Evolutionary conservation across 1,139 yeast species (phyloP).

Genomic region (Geotrichum candidum): DNA sequence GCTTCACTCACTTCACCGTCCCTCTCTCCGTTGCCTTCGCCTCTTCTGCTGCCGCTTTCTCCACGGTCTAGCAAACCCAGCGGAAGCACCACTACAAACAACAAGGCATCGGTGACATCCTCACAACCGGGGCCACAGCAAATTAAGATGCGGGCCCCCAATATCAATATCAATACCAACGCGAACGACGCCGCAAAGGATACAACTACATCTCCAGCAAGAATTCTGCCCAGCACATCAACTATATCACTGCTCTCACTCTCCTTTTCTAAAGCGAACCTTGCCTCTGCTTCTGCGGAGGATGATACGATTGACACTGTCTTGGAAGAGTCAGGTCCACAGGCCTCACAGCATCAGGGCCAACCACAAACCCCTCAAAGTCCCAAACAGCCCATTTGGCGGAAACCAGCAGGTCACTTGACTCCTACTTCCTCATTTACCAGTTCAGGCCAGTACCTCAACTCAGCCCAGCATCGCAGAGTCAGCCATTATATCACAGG

Average conservation of each 20-base stretch:
- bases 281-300: background rate
- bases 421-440: constrained; percentile 13
- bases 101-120: background rate
- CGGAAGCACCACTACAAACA: background rate
- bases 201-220: constrained; percentile 5
- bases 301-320: constrained; percentile 7
- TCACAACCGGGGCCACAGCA: background rate
- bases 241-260: constrained; percentile 17
- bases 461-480: constrained; percentile 18
- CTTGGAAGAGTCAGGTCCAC: constrained; percentile 4
- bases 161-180: constrained; percentile 4
- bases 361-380: constrained; percentile 8
- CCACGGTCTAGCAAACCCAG: constrained; percentile 7
- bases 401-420: constrained; percentile 3
- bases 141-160: constrained; percentile 5
- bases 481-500: constrained; percentile 18
- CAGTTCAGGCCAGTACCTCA: constrained; percentile 15
- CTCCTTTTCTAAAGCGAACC: constrained; percentile 15
- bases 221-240: constrained; percentile 16
- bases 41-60: constrained; percentile 17
- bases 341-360: background rate
- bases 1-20: constrained; percentile 11
- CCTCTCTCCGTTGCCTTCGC: constrained; percentile 17
- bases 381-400: constrained; percentile 11
- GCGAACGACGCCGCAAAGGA: background rate